phyloP scores from a whole-genome alignment of 768 basidiomycete genomes.

The Pulveroboletus sp. region DNA sequence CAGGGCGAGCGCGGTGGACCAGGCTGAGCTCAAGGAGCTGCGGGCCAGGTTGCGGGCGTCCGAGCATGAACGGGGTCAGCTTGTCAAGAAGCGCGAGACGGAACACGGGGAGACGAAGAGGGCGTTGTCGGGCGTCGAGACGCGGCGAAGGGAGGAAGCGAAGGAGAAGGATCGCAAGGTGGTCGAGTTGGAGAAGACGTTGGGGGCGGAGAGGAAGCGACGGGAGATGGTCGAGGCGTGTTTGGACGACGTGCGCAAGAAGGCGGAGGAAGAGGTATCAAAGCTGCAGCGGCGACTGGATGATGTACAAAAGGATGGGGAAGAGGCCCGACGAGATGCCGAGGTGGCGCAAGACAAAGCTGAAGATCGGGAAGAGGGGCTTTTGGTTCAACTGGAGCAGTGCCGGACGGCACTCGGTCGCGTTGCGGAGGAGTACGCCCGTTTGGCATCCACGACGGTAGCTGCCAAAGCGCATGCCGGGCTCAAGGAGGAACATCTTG shows the following conservation, averaged over 20 bases:
- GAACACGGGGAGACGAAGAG: slow-evolving; percentile 51
- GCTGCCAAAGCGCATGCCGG: slow-evolving; percentile 32
- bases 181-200: slow-evolving; percentile 50
- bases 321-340: slow-evolving; percentile 32
- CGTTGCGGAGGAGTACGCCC: slow-evolving; percentile 52
- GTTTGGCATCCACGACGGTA: slow-evolving; percentile 45
- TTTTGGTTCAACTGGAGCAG: slow-evolving; percentile 50
- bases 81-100: slow-evolving; percentile 47
- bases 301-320: slow-evolving; percentile 35
- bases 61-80: slow-evolving; percentile 55
- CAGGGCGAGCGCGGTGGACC: slow-evolving; percentile 44
- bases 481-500: slow-evolving; percentile 40
- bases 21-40: slow-evolving; percentile 60
- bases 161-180: slow-evolving; percentile 52
- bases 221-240: slow-evolving; percentile 45
- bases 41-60: slow-evolving; percentile 52
- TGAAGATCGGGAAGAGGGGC: slow-evolving; percentile 40
- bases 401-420: slow-evolving; percentile 42
- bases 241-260: slow-evolving; percentile 40
- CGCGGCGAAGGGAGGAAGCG: slow-evolving; percentile 51
- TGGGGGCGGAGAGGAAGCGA: slow-evolving; percentile 48
- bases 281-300: slow-evolving; percentile 38
- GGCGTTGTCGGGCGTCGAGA: slow-evolving; percentile 45
- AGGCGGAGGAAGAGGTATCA: slow-evolving; percentile 39
- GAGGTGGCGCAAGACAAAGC: slow-evolving; percentile 30